Evolutionary conservation across 176 grass and related monocot species (phyloP).

Genomic region (maize (Zea mays)): Zm-B73-REFERENCE-NAM-5.0 NC_050097.1:112521501-112522000

Average conservation of each 20-base stretch:
- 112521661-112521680: constrained; percentile 36
- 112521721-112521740: constrained; percentile 42
- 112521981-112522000: constrained; percentile 46
- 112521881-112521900: constrained; percentile 2
- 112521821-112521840: constrained; percentile 36
- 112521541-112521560: too few relatives aligned
- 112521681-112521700: constrained; percentile 37
- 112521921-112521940: not conserved
- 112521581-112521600: not conserved
- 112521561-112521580: too few relatives aligned
- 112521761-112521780: constrained; percentile 21
- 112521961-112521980: constrained; percentile 25
- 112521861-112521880: not conserved
- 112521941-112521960: not conserved
- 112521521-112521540: too few relatives aligned
- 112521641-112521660: constrained; percentile 36
- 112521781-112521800: constrained; percentile 24
- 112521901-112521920: constrained; percentile 25
- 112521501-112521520: too few relatives aligned
- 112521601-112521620: not conserved
- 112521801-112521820: constrained; percentile 14
- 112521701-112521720: constrained; percentile 32
- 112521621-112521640: constrained; percentile 23
- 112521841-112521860: constrained; percentile 9
- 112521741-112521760: constrained; percentile 11